Conservation (phyloP, 495 filamentous ascomycete species). For the Pyrenula aspistea region DNA sequence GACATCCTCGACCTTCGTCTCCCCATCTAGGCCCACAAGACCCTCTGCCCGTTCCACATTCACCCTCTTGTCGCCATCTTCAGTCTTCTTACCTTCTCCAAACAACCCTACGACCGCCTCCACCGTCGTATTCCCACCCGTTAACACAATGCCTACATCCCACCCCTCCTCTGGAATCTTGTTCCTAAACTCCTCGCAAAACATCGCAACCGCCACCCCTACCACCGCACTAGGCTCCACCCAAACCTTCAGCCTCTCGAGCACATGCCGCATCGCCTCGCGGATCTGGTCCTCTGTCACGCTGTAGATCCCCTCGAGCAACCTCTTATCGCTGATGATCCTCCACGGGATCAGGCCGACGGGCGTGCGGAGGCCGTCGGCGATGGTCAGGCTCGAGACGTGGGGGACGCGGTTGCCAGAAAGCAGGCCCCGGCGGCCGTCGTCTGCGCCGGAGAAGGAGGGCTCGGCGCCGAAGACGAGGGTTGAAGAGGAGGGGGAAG, state of each 20-base stretch:
- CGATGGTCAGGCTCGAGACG: constrained; percentile 72
- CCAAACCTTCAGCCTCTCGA: constrained; percentile 86
- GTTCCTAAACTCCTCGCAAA: constrained; percentile 68
- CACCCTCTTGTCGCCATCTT: constrained; percentile 4
- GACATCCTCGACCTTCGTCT: constrained; percentile 31
- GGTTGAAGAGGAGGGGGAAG: constrained; percentile 31
- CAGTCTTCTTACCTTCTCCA: constrained; percentile 10
- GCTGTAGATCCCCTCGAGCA: constrained; percentile 61
- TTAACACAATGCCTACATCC: constrained; percentile 81
- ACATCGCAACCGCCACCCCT: constrained; percentile 70
- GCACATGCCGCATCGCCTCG: constrained; percentile 59
- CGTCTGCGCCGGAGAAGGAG: constrained; percentile 72
- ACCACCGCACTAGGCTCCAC: constrained; percentile 88
- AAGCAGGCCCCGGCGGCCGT: constrained; percentile 56
- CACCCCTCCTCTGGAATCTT: constrained; percentile 64
- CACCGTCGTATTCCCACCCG: constrained; percentile 82
- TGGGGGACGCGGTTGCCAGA: constrained; percentile 44
- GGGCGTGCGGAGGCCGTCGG: constrained; percentile 80
- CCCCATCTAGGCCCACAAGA: constrained; percentile 21
- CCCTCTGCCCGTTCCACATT: constrained; percentile 21
- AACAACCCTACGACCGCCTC: constrained; percentile 64
- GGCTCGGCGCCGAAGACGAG: constrained; percentile 89
- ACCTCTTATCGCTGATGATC: constrained; percentile 60
- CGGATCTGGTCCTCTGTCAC: constrained; percentile 79
- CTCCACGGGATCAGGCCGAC: constrained; percentile 69